These are phyloP conservation scores for Dacryopinax primogenitus DNA, from an alignment of 768 basidiomycete species.

Conservation along the genomic window DNA sequence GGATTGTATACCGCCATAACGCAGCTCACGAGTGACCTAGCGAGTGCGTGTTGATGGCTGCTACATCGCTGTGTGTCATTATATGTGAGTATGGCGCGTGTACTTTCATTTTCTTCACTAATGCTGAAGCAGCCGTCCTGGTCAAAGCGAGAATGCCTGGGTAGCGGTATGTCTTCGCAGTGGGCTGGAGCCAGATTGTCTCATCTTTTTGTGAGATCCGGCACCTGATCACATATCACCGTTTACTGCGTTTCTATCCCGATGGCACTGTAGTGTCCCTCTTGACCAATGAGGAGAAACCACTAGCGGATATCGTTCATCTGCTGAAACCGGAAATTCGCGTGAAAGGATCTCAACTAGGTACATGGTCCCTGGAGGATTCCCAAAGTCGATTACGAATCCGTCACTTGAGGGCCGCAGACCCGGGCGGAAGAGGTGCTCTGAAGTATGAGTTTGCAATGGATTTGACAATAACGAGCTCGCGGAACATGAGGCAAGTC, in stretches of 20 bases:
- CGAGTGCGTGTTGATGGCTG: constrained; percentile 75
- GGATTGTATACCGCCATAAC: not conserved
- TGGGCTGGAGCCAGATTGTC: constrained; percentile 10
- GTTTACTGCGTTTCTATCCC: constrained; percentile 85
- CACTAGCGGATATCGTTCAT: constrained; percentile 60
- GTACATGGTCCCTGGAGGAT: constrained; percentile 57
- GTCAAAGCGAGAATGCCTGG: constrained; percentile 76
- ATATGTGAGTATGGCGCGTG: constrained; percentile 37
- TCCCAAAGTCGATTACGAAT: not conserved
- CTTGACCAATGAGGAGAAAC: constrained; percentile 63
- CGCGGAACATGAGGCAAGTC: not conserved
- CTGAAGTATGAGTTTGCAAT: constrained; percentile 29
- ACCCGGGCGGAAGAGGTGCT: constrained; percentile 11
- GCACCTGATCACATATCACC: constrained; percentile 88
- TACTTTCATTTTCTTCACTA: constrained; percentile 28
- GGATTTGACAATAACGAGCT: constrained; percentile 22
- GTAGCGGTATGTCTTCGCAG: constrained; percentile 47
- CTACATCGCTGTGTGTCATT: constrained; percentile 86
- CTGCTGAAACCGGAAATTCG: constrained; percentile 61
- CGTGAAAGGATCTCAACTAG: constrained; percentile 68
- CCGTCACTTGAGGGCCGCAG: not conserved
- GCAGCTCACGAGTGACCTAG: not conserved
- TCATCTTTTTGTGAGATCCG: constrained; percentile 23
- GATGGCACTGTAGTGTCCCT: constrained; percentile 77
- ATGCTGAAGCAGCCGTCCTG: constrained; percentile 42